Evolutionary conservation across 495 filamentous ascomycete species (phyloP), one percentile per base, ranked within the genome.

Genomic region (Aspergillus diversus): DNA sequence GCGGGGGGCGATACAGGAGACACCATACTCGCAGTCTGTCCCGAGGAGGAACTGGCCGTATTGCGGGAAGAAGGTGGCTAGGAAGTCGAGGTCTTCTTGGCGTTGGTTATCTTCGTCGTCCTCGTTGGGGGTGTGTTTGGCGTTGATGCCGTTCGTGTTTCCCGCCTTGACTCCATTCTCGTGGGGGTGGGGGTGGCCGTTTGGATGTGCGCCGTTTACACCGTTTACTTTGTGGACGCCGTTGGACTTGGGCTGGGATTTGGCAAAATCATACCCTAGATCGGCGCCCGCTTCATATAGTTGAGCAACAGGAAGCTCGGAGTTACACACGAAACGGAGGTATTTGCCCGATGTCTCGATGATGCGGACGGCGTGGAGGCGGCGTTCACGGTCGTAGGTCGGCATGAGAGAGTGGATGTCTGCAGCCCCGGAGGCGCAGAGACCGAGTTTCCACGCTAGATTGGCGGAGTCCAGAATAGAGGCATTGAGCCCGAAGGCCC

Each of bases 401-500:
- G 74, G 74, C 4, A 75, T 49, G 12, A 79, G 56, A 1, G 17
- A 46, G 9, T n/a, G 31, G 21, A 31, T 27, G 21, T 58, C 56
- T 33, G 56, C 56, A 3, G 16, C 17, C 12, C 37, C 37, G 4
- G 5, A 7, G n/a, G 21, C 11, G 33, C 56, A 68, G 27, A 75
- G 61, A 7, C 76, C 76, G 13, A 78, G 51, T 60, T 79, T 78
- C 76, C 76, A 79, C 16, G 61, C 73, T 1, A 79, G 63, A 37
- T 79, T 79, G 5, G 71, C 57, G 12, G 76, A 67, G 53, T 79
- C 76, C 1, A 72, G 53, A 49, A 79, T 77, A 15, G 76, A 77
- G 2, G 75, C 67, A 56, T 79, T 79, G 17, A 79, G 66, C 42
- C 76, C 76, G 48, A 79, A 79, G 9, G 75, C 76, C 3, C 76